Evolutionary conservation across 2,329 filamentous ascomycete species (phyloP), one percentile per base, ranked within the genome.

Genomic region (Pseudogymnoascus sp.): DNA sequence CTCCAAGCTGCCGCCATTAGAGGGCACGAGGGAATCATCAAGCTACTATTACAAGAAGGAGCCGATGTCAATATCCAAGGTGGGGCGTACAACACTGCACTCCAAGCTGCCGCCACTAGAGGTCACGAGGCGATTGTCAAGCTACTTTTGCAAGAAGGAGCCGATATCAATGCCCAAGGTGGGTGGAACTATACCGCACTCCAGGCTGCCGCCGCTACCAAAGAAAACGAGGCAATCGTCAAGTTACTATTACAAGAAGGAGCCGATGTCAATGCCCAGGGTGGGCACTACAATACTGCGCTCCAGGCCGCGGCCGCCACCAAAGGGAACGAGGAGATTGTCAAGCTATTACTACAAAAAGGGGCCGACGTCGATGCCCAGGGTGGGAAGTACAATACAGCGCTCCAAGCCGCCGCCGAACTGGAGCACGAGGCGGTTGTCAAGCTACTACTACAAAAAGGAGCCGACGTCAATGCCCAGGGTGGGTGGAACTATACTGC

Each of bases 41-140:
- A 59, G 5, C 10, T 11, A 5, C 60, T 66, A 1, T 31, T 66
- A 5, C 8, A 24, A 5, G 58, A 60, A 6, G 61, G 63, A 9
- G 63, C 64, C 6, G 61, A 64, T 58, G 40, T 66, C 8, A 66
- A 63, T 35, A 70, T 71, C 15, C 26, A 63, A 36, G 17, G 61
- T 6, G 64, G 63, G 1, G 61, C 62, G 57, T 36, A 29, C 7
- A 8, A 8, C 11, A 21, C n/a, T n/a, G 17, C 41, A 4, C 5
- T 50, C 11, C 13, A 17, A 10, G 4, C 21, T 26, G 31, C 24
- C 8, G 10, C 7, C 3, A n/a, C 44, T 15, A 24, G 21, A 21
- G 21, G 21, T 21, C 1, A 21, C 2, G 21, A 21, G 21, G 21
- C 21, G 21, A 21, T 21, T 2, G 21, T 21, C 21, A 21, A 3